Percentiles rank a stretch among this genome's conserved stretches.
Evolutionary conservation across 768 basidiomycete genomes (phyloP).

Genomic region (Hortiboletus campestris): DNA sequence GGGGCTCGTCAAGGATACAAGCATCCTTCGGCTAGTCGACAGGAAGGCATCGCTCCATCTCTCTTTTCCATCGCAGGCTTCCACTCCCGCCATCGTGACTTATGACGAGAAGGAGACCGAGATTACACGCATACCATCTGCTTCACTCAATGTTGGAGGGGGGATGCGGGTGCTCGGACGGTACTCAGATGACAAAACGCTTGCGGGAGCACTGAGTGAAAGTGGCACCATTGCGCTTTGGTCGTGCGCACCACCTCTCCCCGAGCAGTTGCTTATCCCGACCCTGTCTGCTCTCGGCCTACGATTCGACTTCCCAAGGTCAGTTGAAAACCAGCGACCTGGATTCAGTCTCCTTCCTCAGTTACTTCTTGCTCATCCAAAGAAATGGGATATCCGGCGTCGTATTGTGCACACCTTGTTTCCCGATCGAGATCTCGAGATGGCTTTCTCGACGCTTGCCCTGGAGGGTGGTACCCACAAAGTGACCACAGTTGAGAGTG

Average conservation of each 20-base stretch:
- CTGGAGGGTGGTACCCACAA: constrained; percentile 41
- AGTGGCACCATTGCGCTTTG: constrained; percentile 27
- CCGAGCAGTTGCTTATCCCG: constrained; percentile 18
- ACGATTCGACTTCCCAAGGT: constrained; percentile 2
- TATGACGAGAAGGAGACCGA: background rate
- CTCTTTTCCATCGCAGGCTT: constrained; percentile 23
- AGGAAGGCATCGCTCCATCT: constrained; percentile 22
- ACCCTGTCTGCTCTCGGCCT: constrained; percentile 30
- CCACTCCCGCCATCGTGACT: constrained; percentile 10
- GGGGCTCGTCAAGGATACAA: constrained; percentile 31
- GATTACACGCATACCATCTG: constrained; percentile 11
- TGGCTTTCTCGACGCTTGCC: constrained; percentile 52
- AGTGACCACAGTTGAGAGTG: constrained; percentile 12
- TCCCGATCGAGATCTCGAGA: constrained; percentile 16
- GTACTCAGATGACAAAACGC: constrained; percentile 15
- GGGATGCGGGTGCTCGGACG: constrained; percentile 16
- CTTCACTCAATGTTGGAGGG: constrained; percentile 19
- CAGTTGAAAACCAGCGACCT: background rate
- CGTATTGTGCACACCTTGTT: constrained; percentile 18
- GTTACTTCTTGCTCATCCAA: constrained; percentile 28
- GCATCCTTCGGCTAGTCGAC: constrained; percentile 27
- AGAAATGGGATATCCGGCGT: constrained; percentile 18
- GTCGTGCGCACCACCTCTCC: constrained; percentile 30
- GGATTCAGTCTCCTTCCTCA: constrained; percentile 22
- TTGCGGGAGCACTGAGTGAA: constrained; percentile 26